Conservation (phyloP, 2,329 filamentous ascomycete genomes). For the Penicillium decumbens region DNA sequence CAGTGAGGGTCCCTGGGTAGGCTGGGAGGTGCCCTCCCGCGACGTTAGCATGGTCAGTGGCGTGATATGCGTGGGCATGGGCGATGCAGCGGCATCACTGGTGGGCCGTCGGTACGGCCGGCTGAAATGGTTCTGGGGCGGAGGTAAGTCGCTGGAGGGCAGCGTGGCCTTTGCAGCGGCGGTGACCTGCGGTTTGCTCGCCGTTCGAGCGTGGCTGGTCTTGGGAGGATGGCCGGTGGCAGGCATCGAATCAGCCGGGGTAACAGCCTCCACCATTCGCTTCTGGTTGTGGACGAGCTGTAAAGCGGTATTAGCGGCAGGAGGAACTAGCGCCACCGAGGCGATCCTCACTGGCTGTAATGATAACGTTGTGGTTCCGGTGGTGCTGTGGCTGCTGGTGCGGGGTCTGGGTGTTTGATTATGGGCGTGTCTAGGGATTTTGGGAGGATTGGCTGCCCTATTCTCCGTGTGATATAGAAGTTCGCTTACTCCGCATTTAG, state of each 20-base stretch:
- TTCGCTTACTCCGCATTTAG: not conserved
- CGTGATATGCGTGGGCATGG: slow-evolving; percentile 89
- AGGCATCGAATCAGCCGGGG: slow-evolving; percentile 13
- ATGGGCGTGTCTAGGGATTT: not conserved
- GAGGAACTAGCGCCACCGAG: slow-evolving; percentile 83
- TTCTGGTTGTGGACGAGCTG: slow-evolving; percentile 34
- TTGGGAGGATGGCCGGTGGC: slow-evolving; percentile 63
- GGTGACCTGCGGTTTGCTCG: slow-evolving; percentile 68
- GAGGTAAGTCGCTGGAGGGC: slow-evolving; percentile 92
- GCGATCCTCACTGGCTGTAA: slow-evolving; percentile 94
- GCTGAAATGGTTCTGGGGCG: slow-evolving; percentile 92
- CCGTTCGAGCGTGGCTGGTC: slow-evolving; percentile 68
- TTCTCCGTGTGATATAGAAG: not conserved
- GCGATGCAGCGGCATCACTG: slow-evolving; percentile 86
- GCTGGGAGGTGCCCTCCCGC: slow-evolving; percentile 69
- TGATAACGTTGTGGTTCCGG: slow-evolving; percentile 94
- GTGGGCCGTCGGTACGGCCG: slow-evolving; percentile 82
- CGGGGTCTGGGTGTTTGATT: slow-evolving; percentile 58
- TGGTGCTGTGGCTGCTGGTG: slow-evolving; percentile 87
- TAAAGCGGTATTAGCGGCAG: slow-evolving; percentile 69
- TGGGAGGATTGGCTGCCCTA: not conserved
- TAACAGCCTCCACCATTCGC: slow-evolving; percentile 13
- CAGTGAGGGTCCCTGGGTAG: slow-evolving; percentile 54
- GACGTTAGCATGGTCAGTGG: slow-evolving; percentile 89
- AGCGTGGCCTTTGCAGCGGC: slow-evolving; percentile 73